Evolutionary conservation across 805 yeast genomes (phyloP).

Genomic region (Jamesozyma hellenica): DNA sequence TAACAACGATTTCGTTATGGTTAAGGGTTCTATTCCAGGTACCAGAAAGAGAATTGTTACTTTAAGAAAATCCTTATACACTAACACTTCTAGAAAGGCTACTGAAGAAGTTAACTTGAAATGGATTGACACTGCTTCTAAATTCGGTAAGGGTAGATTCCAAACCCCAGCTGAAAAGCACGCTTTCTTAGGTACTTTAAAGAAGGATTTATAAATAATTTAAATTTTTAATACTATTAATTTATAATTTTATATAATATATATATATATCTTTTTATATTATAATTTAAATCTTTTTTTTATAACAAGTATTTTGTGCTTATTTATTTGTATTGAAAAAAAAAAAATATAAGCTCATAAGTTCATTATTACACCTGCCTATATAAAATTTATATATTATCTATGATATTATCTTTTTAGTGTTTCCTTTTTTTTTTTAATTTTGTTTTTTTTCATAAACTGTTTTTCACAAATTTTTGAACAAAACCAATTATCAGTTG

Average conservation of each 20-base stretch:
- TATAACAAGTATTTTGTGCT: too few relatives aligned
- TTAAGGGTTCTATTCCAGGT: conserved; percentile 99
- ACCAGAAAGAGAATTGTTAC: conserved; percentile 98
- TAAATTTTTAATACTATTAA: too few relatives aligned
- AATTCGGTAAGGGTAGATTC: conserved; percentile 99
- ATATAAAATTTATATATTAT: too few relatives aligned
- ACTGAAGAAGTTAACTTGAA: conserved; percentile 91
- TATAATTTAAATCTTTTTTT: too few relatives aligned
- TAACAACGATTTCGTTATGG: conserved; percentile 93
- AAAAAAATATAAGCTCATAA: conserved; percentile 1
- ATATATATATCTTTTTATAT: conserved; percentile 1
- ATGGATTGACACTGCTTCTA: conserved; percentile 99
- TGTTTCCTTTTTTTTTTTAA: conserved; percentile 5
- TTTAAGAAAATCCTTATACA: conserved; percentile 96
- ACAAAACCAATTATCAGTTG: conserved; percentile 64
- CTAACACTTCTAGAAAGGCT: conserved; percentile 96
- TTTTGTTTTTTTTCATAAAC: not conserved
- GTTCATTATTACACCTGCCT: too few relatives aligned
- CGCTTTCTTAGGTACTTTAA: conserved; percentile 98
- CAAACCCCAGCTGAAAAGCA: conserved; percentile 99
- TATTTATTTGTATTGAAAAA: too few relatives aligned
- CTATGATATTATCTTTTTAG: too few relatives aligned
- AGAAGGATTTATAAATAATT: conserved; percentile 73
- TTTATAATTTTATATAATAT: conserved; percentile 1
- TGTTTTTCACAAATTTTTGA: conserved; percentile 33